Evolutionary conservation across 2,329 filamentous ascomycete genomes (phyloP).

Genomic region (Gaeumannomyces tritici): DNA sequence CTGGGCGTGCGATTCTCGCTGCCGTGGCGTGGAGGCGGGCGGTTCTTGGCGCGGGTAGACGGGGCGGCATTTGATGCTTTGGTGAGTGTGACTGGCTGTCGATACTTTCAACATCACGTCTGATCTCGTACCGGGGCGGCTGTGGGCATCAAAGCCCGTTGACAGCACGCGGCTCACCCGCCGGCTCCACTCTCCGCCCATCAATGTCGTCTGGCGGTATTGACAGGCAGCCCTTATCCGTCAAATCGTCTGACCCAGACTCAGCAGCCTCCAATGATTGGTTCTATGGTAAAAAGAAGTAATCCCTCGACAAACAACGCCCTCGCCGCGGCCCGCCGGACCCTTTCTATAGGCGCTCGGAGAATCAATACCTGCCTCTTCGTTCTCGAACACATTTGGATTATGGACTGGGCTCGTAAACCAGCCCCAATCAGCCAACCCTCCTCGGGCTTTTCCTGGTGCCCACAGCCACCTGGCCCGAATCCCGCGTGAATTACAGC

Average conservation of each 20-base stretch:
- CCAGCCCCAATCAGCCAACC: too few relatives aligned
- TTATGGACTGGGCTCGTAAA: background rate
- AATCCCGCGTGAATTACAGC: too few relatives aligned
- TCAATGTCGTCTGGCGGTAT: background rate
- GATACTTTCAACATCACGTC: too few relatives aligned
- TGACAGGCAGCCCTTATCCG: background rate
- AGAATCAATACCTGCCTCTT: background rate
- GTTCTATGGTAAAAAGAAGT: too few relatives aligned
- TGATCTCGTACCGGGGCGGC: background rate
- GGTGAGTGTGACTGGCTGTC: too few relatives aligned
- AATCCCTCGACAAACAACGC: background rate
- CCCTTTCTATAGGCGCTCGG: background rate
- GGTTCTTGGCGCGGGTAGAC: background rate
- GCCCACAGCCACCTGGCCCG: too few relatives aligned
- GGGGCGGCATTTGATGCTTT: background rate
- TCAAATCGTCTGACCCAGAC: background rate
- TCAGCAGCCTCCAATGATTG: background rate
- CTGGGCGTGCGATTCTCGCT: background rate
- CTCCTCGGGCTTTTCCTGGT: background rate
- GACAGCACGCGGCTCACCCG: background rate
- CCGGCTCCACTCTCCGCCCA: background rate
- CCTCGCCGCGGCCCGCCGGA: background rate
- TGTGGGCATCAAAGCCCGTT: background rate
- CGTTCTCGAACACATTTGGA: background rate
- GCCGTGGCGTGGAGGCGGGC: background rate